Conservation (phyloP, 1,139 yeast genomes). For the Pichia sp. region DNA sequence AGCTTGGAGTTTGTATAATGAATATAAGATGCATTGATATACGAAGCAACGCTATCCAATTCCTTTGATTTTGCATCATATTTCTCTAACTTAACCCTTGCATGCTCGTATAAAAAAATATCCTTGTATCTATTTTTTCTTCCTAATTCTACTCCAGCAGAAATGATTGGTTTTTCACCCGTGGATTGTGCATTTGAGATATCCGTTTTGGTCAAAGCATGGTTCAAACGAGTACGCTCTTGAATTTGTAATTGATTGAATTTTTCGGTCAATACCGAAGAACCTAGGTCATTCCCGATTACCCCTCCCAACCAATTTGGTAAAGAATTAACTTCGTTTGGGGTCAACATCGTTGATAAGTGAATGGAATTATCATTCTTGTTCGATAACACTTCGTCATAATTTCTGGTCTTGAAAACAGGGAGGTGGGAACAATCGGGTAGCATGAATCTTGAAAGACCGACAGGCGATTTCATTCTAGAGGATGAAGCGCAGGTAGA, state of each 20-base stretch:
- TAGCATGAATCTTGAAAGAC: slow-evolving; percentile 31
- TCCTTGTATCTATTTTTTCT: slow-evolving; percentile 55
- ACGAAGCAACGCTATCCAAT: slow-evolving; percentile 23
- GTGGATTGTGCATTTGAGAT: slow-evolving; percentile 2
- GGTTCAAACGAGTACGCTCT: slow-evolving; percentile 35
- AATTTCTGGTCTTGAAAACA: slow-evolving; percentile 38
- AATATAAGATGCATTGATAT: slow-evolving; percentile 40
- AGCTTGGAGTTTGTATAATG: slow-evolving; percentile 28
- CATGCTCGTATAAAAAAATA: slow-evolving; percentile 50
- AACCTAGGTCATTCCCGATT: slow-evolving; percentile 32
- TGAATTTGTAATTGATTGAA: slow-evolving; percentile 34
- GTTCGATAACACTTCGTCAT: slow-evolving; percentile 35
- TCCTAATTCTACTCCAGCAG: slow-evolving; percentile 50
- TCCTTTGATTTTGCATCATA: slow-evolving; percentile 17
- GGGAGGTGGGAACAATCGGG: slow-evolving; percentile 30
- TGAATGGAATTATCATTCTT: slow-evolving; percentile 29
- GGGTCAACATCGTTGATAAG: slow-evolving; percentile 24
- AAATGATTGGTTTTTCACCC: slow-evolving; percentile 27
- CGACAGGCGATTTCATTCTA: slow-evolving; percentile 15
- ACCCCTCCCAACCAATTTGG: slow-evolving; percentile 37
- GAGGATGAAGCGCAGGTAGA: background rate
- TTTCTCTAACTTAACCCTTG: slow-evolving; percentile 44
- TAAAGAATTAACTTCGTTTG: slow-evolving; percentile 26
- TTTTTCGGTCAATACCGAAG: slow-evolving; percentile 29
- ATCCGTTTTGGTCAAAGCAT: slow-evolving; percentile 30